A percentile compares a stretch with the other conserved stretches of the same genome.
Conservation (phyloP, 306 rosid genomes). For the Lotus japonicus region DNA sequence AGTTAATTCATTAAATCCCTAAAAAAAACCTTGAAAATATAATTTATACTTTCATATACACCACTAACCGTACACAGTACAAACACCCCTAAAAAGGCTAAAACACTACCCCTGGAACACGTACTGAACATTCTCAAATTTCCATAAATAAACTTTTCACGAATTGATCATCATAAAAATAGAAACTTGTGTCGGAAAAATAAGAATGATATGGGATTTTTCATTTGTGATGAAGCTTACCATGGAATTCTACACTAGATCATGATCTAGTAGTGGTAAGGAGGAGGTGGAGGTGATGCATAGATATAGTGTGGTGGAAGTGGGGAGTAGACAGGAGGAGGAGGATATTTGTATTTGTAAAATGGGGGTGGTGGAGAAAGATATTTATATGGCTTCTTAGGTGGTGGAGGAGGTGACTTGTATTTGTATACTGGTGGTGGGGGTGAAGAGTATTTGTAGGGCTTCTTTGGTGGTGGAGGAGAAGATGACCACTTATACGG, state of each 20-base stretch:
- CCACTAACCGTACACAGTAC: too few relatives aligned
- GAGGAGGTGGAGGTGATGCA: constrained; percentile 56
- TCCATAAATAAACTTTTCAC: too few relatives aligned
- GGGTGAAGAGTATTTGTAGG: not conserved
- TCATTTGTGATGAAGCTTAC: constrained; percentile 23
- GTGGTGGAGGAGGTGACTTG: not conserved
- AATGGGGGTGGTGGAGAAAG: constrained; percentile 2
- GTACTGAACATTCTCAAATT: too few relatives aligned
- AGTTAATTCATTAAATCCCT: too few relatives aligned
- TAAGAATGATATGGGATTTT: not conserved
- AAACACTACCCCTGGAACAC: too few relatives aligned
- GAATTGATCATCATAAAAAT: too few relatives aligned
- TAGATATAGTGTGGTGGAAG: constrained; percentile 33
- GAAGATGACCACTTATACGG: too few relatives aligned
- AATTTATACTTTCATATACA: too few relatives aligned
- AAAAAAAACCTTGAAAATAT: too few relatives aligned
- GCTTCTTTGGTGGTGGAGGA: too few relatives aligned
- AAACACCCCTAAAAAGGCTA: too few relatives aligned
- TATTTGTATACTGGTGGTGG: not conserved
- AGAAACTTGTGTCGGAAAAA: too few relatives aligned
- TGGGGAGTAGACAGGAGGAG: not conserved
- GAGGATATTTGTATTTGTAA: not conserved
- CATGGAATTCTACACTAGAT: not conserved
- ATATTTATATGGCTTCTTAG: not conserved
- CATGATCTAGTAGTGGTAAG: constrained; percentile 45